Base-by-base conservation (phyloP, 345 rosid genomes). In the Citrus medica region DNA sequence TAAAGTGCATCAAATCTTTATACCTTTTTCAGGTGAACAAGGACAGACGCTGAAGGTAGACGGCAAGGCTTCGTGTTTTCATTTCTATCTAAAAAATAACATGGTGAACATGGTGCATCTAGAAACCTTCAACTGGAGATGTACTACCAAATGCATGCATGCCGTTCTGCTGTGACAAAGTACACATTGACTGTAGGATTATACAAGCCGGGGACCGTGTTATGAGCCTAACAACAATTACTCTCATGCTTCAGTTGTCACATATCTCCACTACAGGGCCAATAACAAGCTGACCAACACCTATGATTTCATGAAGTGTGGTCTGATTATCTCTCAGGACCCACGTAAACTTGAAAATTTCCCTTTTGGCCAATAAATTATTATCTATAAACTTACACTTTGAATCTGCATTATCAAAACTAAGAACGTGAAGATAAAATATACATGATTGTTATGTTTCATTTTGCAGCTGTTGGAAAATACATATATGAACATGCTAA, bases 31-130 rank as follows among this genome's bases (percentile, higher is more conserved):
- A 21, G 13, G 55, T 38, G 28, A 40, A 30, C 71, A n/a, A 67
- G 55, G 40, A 67, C 16, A 38, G 53, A 38, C 19, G 6, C 3
- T 35, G 37, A 35, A 35, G 7, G 37, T 37, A 32, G 33, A 32
- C 33, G 4, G 5, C 33, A 32, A 32, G 33, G 33, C 24, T 38
- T 38, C 5, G 7, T 14, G 14, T 37, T 19, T 37, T 38, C 10
- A 38, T 8, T 38, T 38, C 2, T 8, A 8, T 38, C 42, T 38
- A 7, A 8, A 2, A 38, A 38, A 38, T 38, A 8, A 40, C 67
- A 5, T 84, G 83, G 85, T 84, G 85, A 8, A 40, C 67, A 5
- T 84, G 83, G 85, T 84, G 85, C 51, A 17, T 85, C 77, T 74
- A 81, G 5, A 82, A 80, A 67, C 14, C 81, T 25, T 83, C 69